Evolutionary conservation across 2,329 filamentous ascomycete genomes (phyloP).

Genomic region (Rhynchosporium secalis): DNA sequence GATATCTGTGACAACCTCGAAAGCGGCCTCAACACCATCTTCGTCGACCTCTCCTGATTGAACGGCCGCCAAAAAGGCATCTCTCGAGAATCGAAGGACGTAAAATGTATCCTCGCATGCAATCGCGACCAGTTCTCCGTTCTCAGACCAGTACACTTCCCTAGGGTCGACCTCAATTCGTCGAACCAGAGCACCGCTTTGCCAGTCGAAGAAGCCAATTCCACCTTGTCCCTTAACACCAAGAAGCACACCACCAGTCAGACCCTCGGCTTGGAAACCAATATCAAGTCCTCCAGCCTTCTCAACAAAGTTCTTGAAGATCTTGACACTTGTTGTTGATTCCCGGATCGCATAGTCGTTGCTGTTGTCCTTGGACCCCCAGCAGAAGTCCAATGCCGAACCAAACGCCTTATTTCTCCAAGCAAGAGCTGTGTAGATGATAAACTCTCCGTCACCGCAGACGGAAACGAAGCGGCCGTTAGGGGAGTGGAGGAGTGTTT

Average conservation of each 20-base stretch:
- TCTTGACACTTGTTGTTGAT: constrained; percentile 89
- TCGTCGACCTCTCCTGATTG: constrained; percentile 81
- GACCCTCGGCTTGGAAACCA: constrained; percentile 89
- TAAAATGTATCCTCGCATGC: constrained; percentile 96
- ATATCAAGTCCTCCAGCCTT: constrained; percentile 87
- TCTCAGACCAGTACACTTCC: constrained; percentile 93
- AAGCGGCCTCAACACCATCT: constrained; percentile 88
- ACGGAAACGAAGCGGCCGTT: constrained; percentile 87
- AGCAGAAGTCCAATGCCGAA: constrained; percentile 91
- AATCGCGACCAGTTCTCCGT: constrained; percentile 86
- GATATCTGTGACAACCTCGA: constrained; percentile 94
- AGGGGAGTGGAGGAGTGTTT: constrained; percentile 91
- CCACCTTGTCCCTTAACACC: constrained; percentile 95
- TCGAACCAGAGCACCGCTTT: constrained; percentile 81
- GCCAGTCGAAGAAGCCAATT: constrained; percentile 96
- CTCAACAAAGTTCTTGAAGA: constrained; percentile 97
- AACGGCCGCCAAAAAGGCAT: constrained; percentile 80
- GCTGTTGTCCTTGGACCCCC: constrained; percentile 95
- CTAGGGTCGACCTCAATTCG: constrained; percentile 80
- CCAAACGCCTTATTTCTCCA: constrained; percentile 98
- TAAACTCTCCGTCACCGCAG: constrained; percentile 97
- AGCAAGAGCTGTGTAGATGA: constrained; percentile 95
- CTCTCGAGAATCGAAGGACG: constrained; percentile 85
- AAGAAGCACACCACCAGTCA: constrained; percentile 84
- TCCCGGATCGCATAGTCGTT: constrained; percentile 98